Percentiles rank a stretch among this genome's conserved stretches.
phyloP scores from a whole-genome alignment of 2,329 filamentous ascomycete genomes.

The Fusarium buxicola region DNA sequence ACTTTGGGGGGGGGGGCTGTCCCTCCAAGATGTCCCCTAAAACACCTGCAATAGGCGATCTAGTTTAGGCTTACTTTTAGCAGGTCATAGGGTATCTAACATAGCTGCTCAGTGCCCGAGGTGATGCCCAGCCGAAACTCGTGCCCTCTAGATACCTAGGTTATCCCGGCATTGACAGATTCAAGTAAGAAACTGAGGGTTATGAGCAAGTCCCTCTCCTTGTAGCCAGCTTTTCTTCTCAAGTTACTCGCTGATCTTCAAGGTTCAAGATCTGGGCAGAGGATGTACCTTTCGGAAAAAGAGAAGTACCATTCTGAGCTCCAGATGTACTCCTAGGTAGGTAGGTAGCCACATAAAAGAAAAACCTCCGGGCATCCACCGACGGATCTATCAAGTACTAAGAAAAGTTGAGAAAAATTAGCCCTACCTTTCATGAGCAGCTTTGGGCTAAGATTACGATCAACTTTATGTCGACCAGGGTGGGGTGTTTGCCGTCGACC shows the following conservation, averaged over 20 bases:
- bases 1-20: background rate
- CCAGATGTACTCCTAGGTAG: background rate
- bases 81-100: background rate
- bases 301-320: slow-evolving; percentile 7
- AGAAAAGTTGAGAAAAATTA: no score
- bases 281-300: slow-evolving; percentile 12
- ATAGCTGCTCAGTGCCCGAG: no score
- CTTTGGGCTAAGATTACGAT: no score
- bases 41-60: background rate
- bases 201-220: no score
- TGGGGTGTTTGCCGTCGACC: no score
- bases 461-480: no score
- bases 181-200: background rate
- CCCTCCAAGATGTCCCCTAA: background rate
- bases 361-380: slow-evolving; percentile 5
- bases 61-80: slow-evolving; percentile 5
- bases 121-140: no score
- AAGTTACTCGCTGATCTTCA: slow-evolving; percentile 12
- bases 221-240: background rate
- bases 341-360: background rate
- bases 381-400: background rate
- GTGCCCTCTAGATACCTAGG: no score
- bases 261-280: slow-evolving; percentile 29
- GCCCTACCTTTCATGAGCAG: no score
- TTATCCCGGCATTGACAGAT: no score